A percentile compares a stretch with the other conserved stretches of the same genome.
Evolutionary conservation across 257 asterid species (phyloP).

Genomic region (Solanum arcanum): DNA sequence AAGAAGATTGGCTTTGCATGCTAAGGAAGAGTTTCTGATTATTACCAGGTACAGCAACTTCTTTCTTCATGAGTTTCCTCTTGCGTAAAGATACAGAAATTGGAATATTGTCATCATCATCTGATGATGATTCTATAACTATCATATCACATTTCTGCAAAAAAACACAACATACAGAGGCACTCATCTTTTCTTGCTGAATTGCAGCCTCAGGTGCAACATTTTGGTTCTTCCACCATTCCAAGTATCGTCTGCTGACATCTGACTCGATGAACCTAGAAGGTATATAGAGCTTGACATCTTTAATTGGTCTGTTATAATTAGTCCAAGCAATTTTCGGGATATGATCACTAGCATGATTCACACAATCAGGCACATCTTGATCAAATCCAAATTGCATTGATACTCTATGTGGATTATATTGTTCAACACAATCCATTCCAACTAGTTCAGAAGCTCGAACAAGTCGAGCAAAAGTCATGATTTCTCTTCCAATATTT

Average conservation of each 20-base stretch:
- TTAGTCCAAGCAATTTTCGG: slow-evolving; percentile 14
- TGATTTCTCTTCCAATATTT: not conserved
- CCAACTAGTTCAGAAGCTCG: slow-evolving; percentile 19
- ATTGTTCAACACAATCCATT: slow-evolving; percentile 14
- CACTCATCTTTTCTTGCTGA: not conserved
- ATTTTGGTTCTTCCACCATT: slow-evolving; percentile 19
- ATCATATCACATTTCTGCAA: not conserved
- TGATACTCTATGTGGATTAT: slow-evolving; percentile 25
- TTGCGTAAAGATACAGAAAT: not conserved
- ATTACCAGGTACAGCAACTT: not conserved
- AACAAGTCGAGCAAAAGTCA: slow-evolving; percentile 7
- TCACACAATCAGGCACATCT: slow-evolving; percentile 16
- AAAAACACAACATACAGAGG: not conserved
- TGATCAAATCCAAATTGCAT: slow-evolving; percentile 32
- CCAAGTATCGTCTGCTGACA: slow-evolving; percentile 13
- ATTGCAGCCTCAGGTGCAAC: not conserved
- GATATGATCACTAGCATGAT: not conserved
- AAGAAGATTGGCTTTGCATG: not conserved
- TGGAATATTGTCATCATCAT: not conserved
- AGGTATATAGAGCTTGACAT: slow-evolving; percentile 14
- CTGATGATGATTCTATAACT: not conserved
- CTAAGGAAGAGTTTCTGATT: not conserved
- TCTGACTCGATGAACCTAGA: slow-evolving; percentile 9
- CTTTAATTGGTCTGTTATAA: slow-evolving; percentile 16
- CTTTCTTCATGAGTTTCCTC: not conserved